Evolutionary conservation across 352 stramenopile species (phyloP), one percentile per base, ranked within the genome.

Genomic region (Phytophthora brassicae): DNA sequence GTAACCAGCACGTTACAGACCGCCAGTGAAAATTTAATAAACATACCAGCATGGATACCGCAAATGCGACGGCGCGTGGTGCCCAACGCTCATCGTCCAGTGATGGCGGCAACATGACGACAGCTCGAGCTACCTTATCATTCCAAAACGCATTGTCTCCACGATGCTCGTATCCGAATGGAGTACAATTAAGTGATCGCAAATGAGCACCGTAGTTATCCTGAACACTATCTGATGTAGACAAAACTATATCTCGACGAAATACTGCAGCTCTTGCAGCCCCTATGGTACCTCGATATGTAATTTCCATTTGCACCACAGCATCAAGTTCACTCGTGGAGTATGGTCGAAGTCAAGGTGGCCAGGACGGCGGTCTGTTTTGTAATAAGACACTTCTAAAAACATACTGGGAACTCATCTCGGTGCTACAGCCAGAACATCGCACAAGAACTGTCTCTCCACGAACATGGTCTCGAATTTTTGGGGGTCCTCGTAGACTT

Each of bases 81-180:
- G 5, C 11, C 23, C 51, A 58, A 16, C 51, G 51, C 14, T 7
- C 35, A 9, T 58, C 51, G 3, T 58, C 51, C 7, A 58, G 4
- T 5, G 38, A 45, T 11, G 38, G 38, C n/a, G 38, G 38, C 38
- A 45, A 9, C n/a, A 12, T 12, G 8, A 5, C 5, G n/a, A 45
- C 38, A 9, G 38, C 14, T 20, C 16, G 38, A 24, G 38, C 38
- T 22, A 23, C n/a, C 24, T 22, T 24, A 5, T 45, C 38, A 17
- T 11, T 23, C 6, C 38, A 17, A 12, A 45, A 45, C 16, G 6
- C 12, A 12, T 45, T 17, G 19, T 45, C 38, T 3, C 24, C 12
- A n/a, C 38, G 38, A 6, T 23, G 38, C 38, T 23, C 38, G 38
- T 23, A 5, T 0, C 38, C n/a, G 5, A 26, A 14, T 23, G 38